Conservation (phyloP, 768 basidiomycete species). For the Pulveroboletus sp. region DNA sequence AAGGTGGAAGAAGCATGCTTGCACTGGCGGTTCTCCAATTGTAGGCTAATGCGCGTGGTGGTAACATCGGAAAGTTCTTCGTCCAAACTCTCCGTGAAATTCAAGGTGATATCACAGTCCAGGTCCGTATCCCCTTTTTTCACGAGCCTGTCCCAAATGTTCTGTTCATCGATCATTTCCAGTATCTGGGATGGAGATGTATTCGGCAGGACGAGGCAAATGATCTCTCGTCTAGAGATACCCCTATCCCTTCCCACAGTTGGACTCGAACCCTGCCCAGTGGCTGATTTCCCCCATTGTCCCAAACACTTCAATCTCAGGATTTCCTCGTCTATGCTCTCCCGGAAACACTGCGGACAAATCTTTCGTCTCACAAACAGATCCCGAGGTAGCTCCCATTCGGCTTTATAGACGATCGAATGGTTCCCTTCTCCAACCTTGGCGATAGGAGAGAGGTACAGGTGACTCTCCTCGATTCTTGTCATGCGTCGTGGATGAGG, state of each 20-base stretch:
- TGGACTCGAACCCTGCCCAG: slow-evolving; percentile 5
- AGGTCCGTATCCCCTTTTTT: not conserved
- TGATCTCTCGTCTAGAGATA: slow-evolving; percentile 19
- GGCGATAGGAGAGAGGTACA: slow-evolving; percentile 43
- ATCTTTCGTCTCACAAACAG: slow-evolving; percentile 33
- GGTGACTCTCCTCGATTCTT: slow-evolving; percentile 40
- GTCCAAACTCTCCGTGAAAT: too few relatives aligned
- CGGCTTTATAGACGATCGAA: slow-evolving; percentile 48
- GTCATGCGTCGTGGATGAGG: slow-evolving; percentile 20
- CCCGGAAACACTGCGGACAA: slow-evolving; percentile 39
- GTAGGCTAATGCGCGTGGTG: too few relatives aligned
- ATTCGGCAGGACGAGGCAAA: slow-evolving; percentile 2
- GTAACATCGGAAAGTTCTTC: too few relatives aligned
- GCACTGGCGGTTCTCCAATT: too few relatives aligned
- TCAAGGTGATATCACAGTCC: too few relatives aligned
- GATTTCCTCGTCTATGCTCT: slow-evolving; percentile 26
- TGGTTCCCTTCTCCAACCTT: slow-evolving; percentile 48
- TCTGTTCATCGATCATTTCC: not conserved
- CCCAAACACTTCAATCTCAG: slow-evolving; percentile 19
- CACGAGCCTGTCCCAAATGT: not conserved
- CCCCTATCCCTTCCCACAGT: slow-evolving; percentile 6
- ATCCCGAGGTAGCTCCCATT: slow-evolving; percentile 50
- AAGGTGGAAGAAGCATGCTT: too few relatives aligned
- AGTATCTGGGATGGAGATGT: not conserved
- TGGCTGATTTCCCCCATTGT: slow-evolving; percentile 10